A percentile compares a stretch with the other conserved stretches of the same genome.
phyloP scores from a whole-genome alignment of 352 stramenopile genomes.

The Globisporangium barbulae region DNA sequence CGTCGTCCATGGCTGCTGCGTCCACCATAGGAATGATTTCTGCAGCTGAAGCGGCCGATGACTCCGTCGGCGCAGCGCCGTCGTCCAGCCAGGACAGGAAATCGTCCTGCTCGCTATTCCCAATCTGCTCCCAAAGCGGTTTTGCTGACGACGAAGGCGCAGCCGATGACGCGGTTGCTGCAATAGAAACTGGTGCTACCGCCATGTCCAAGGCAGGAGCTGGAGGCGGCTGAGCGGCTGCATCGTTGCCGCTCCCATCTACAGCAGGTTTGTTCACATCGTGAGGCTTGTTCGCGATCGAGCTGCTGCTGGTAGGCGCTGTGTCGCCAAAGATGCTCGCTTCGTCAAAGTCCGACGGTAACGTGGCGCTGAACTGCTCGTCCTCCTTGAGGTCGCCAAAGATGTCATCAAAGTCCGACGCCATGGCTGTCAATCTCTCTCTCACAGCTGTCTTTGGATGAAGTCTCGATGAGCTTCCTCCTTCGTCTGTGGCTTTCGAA shows the following conservation, averaged over 20 bases:
- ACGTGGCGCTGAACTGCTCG: slow-evolving; percentile 35
- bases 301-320: neutral
- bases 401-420: slow-evolving; percentile 77
- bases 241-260: neutral
- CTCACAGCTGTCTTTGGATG: neutral
- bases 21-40: neutral
- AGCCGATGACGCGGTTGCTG: neutral
- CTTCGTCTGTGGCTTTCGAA: neutral
- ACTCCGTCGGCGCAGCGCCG: slow-evolving; percentile 9
- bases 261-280: neutral
- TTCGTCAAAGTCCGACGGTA: slow-evolving; percentile 48
- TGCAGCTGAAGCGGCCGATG: neutral
- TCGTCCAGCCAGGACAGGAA: slow-evolving; percentile 84
- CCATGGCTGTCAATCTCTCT: slow-evolving; percentile 11
- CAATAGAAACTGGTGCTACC: neutral
- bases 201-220: neutral
- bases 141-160: slow-evolving; percentile 14
- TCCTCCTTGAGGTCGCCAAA: slow-evolving; percentile 75
- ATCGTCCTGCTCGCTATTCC: slow-evolving; percentile 44
- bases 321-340: slow-evolving; percentile 47
- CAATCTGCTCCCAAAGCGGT: slow-evolving; percentile 26
- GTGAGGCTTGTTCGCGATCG: slow-evolving; percentile 1
- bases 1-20: slow-evolving; percentile 16
- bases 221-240: slow-evolving; percentile 10
- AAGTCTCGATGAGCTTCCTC: neutral